phyloP scores from a whole-genome alignment of 73 alveolate species.

The Uronychia setigera region DNA sequence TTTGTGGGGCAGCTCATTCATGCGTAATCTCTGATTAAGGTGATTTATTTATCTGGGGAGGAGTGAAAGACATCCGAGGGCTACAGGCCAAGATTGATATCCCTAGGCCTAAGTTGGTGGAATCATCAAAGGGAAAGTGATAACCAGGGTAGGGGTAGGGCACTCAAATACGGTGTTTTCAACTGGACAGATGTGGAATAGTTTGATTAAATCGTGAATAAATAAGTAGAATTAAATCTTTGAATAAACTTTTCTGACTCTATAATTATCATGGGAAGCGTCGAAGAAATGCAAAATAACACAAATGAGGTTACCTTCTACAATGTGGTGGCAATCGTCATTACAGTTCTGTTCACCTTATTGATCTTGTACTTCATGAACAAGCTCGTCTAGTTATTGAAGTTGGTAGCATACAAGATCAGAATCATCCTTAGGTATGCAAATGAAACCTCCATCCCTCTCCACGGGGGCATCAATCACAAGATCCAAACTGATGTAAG shows the following conservation, averaged over 20 bases:
- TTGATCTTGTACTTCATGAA: neutral
- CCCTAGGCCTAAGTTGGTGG: neutral
- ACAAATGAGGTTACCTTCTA: neutral
- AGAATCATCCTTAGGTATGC: neutral
- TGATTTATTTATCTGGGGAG: neutral
- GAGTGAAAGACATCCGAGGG: neutral
- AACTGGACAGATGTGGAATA: neutral
- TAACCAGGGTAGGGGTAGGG: neutral
- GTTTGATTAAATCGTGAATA: neutral
- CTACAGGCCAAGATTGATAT: neutral
- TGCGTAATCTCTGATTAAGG: neutral
- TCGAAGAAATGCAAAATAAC: neutral
- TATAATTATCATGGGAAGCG: neutral
- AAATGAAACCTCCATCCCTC: neutral
- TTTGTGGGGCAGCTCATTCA: neutral
- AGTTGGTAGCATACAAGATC: neutral
- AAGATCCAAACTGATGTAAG: neutral
- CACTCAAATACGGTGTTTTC: neutral
- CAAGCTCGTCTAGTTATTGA: neutral
- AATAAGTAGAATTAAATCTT: neutral
- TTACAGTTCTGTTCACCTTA: neutral
- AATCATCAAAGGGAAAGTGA: neutral
- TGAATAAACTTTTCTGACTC: neutral
- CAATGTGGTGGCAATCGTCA: neutral
- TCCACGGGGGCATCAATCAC: slow-evolving; percentile 1